Evolutionary conservation across 1,139 yeast species (phyloP), one percentile per base, ranked within the genome.

Genomic region (Kodamaea derodonti): DNA sequence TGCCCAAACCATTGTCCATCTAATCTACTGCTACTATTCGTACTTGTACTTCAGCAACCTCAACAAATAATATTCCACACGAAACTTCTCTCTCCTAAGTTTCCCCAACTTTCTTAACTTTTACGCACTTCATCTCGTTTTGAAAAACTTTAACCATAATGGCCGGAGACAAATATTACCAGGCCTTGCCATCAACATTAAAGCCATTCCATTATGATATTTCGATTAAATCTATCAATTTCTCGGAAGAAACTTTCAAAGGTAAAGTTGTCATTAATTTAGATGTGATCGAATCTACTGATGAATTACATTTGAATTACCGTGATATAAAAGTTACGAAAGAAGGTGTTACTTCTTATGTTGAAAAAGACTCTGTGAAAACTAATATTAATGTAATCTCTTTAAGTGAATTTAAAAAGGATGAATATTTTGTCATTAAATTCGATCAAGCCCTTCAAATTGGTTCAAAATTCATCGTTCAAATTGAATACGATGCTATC

Each of bases 171-270:
- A 46, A 49, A 14, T 47, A 46, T 38, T 47, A 47, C 44, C 73
- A 73, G 43, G 72, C 76, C 2, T 57, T 75, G 34, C 79, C 80
- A 4, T 39, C 58, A 4, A 37, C 49, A 14, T 59, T 73, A 40
- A 51, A 52, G 31, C 80, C 81, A 2, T 31, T 42, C 4, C 72
- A 71, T 47, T 75, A 75, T 43, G 63, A 64, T 27, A 42, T 75
- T 12, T 55, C 65, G 4, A 52, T 74, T 20, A 49, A 38, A 29
- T 57, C 59, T 38, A 63, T 73, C 20, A 62, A 73, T 45, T 46
- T 58, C 13, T 45, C 35, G 2, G 44, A 45, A 3, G 59, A 62
- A 32, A 51, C 66, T 2, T 75, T 66, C 47, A 47, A 49, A 4
- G 80, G 80, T n/a, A 41, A 38, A 3, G 73, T 70, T 4, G 45